Evolutionary conservation across 2,329 filamentous ascomycete species (phyloP), one percentile per base, ranked within the genome.

Genomic region (Venturia carpophila): DNA sequence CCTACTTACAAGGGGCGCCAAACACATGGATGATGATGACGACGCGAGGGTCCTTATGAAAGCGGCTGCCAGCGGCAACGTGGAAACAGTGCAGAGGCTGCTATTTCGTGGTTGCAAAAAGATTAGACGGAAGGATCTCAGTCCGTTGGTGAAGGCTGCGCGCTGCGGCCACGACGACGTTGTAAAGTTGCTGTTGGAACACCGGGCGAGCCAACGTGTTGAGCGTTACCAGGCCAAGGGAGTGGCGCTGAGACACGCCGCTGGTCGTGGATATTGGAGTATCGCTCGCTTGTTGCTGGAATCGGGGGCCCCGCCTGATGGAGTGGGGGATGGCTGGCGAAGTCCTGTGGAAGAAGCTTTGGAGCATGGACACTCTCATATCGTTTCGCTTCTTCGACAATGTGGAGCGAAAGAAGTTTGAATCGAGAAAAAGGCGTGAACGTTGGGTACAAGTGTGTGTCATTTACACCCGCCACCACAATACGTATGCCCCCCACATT

Each of bases 81-180:
- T 42, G 0, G 30, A 24, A 5, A 60, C 56, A 15, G 34, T 60
- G 2, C 34, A 60, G 37, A n/a, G 34, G 1, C 56, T 60, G 7
- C 9, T 60, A 39, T 39, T 2, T 13, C 34, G 39, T 21, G 56
- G 56, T 5, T 60, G 34, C 30, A 60, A 39, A 42, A 60, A 39
- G 34, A 21, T 42, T 19, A 21, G 10, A 17, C 56, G 30, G 24
- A 19, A 10, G 10, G 19, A n/a, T 11, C 30, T 21, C 30, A 39
- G 34, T 60, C 56, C 56, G 24, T 39, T 60, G 39, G 30, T 60
- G 6, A 60, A 21, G 17, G 56, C 56, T 37, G 56, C 56, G 21
- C 56, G 56, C n/a, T 39, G 34, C 19, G 56, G 56, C 56, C 56
- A 60, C 19, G 24, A 39, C 11, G 56, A 39, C 30, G 39, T 42